These are phyloP conservation scores for Pythium graminicola DNA, from an alignment of 352 stramenopile genomes.

Conservation along the genomic window DNA sequence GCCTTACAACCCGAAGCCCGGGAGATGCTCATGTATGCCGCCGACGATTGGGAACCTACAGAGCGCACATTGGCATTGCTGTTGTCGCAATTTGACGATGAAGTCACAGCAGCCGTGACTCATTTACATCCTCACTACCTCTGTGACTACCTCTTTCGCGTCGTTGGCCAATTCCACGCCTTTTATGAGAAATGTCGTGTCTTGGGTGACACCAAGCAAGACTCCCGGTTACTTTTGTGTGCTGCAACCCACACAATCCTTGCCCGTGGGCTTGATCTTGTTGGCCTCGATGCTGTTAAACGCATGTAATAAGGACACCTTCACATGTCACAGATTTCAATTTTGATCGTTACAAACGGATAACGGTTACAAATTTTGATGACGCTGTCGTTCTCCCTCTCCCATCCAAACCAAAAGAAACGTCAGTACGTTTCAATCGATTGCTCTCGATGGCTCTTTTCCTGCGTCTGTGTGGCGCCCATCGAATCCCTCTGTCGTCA, in stretches of 20 bases:
- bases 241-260: slow-evolving; percentile 67
- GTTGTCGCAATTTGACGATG: slow-evolving; percentile 74
- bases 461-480: background rate
- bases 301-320: slow-evolving; percentile 54
- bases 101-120: slow-evolving; percentile 42
- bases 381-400: too few species aligned
- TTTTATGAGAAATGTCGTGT: slow-evolving; percentile 83
- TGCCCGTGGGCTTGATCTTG: slow-evolving; percentile 52
- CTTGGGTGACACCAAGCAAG: slow-evolving; percentile 50
- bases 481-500: background rate
- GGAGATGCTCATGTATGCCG: slow-evolving; percentile 36
- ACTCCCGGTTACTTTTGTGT: slow-evolving; percentile 65
- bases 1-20: slow-evolving; percentile 24
- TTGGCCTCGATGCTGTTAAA: slow-evolving; percentile 58
- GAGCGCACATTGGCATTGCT: slow-evolving; percentile 68
- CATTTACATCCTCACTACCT: slow-evolving; percentile 70
- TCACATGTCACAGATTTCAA: slow-evolving; percentile 12
- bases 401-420: background rate
- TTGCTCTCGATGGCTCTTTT: background rate
- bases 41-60: slow-evolving; percentile 52
- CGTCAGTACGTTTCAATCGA: background rate
- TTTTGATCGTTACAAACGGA: slow-evolving; percentile 17
- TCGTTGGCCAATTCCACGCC: slow-evolving; percentile 68
- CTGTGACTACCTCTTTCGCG: slow-evolving; percentile 78
- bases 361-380: too few species aligned